phyloP scores from a whole-genome alignment of 176 grass and related monocot genomes.

The Rhynchospora pubera region DNA sequence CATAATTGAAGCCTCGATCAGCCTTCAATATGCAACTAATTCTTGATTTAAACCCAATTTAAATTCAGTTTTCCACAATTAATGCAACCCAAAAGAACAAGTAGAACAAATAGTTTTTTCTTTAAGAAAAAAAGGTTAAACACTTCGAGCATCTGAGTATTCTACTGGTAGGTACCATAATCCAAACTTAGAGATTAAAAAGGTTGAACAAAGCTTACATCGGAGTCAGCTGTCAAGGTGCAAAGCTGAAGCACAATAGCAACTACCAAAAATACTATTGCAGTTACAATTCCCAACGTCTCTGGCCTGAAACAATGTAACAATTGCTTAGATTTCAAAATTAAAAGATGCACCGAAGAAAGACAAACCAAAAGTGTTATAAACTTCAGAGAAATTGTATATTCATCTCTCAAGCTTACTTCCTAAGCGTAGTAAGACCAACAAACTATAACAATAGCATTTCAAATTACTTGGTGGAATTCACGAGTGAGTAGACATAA shows the following conservation, averaged over 20 bases:
- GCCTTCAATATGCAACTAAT: background rate
- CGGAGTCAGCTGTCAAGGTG: conserved; percentile 74
- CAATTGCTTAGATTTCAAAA: background rate
- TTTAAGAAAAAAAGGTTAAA: background rate
- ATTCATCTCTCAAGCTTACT: background rate
- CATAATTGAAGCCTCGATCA: background rate
- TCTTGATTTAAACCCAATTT: background rate
- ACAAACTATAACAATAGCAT: background rate
- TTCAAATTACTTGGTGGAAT: too few species aligned
- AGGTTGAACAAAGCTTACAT: conserved; percentile 35
- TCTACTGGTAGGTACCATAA: background rate
- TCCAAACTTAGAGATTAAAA: background rate
- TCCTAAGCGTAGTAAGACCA: background rate
- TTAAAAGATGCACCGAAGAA: background rate
- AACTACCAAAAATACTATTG: conserved; percentile 87
- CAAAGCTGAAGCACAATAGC: conserved; percentile 93
- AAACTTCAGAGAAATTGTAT: background rate
- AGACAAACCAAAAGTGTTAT: background rate
- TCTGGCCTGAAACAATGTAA: conserved; percentile 59
- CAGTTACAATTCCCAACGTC: conserved; percentile 83
- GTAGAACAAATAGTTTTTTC: background rate
- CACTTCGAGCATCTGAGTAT: background rate
- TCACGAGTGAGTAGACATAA: background rate
- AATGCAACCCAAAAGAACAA: background rate
- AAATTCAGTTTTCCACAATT: background rate